These are phyloP conservation scores for Pseudocercospora pini-densiflorae DNA, from an alignment of 2,329 filamentous ascomycete genomes.

Conservation along the genomic window DNA sequence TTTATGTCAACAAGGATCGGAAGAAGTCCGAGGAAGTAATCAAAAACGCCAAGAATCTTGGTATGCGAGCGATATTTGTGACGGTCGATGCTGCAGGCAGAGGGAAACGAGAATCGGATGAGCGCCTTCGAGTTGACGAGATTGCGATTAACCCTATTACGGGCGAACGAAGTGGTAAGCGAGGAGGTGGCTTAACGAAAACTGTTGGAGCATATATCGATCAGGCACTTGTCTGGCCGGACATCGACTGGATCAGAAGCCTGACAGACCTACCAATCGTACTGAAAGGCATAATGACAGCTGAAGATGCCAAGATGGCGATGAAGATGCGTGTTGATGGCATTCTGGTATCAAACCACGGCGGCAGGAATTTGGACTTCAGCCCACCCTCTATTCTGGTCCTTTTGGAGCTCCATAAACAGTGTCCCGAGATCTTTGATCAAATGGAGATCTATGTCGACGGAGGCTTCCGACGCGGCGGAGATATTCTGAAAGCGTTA, in stretches of 20 bases:
- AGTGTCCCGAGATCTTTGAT: constrained; percentile 54
- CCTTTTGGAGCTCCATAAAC: constrained; percentile 64
- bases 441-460: constrained; percentile 62
- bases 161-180: constrained; percentile 54
- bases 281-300: constrained; percentile 47
- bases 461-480: constrained; percentile 65
- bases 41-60: constrained; percentile 49
- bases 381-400: constrained; percentile 59
- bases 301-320: constrained; percentile 47
- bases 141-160: constrained; percentile 36
- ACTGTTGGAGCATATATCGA: constrained; percentile 62
- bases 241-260: constrained; percentile 48
- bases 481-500: constrained; percentile 69
- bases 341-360: constrained; percentile 52
- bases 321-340: constrained; percentile 48
- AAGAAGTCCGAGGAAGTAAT: constrained; percentile 57
- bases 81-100: constrained; percentile 64
- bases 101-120: constrained; percentile 59
- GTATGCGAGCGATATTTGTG: constrained; percentile 60
- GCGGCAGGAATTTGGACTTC: constrained; percentile 44
- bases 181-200: constrained; percentile 55
- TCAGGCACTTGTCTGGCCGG: constrained; percentile 54
- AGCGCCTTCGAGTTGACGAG: constrained; percentile 38
- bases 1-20: constrained; percentile 65
- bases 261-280: constrained; percentile 33